A percentile compares a stretch with the other conserved stretches of the same genome.
Evolutionary conservation across 108 stramenopile species (phyloP).

Genomic region (Cyclotella choctawhatcheeana): DNA sequence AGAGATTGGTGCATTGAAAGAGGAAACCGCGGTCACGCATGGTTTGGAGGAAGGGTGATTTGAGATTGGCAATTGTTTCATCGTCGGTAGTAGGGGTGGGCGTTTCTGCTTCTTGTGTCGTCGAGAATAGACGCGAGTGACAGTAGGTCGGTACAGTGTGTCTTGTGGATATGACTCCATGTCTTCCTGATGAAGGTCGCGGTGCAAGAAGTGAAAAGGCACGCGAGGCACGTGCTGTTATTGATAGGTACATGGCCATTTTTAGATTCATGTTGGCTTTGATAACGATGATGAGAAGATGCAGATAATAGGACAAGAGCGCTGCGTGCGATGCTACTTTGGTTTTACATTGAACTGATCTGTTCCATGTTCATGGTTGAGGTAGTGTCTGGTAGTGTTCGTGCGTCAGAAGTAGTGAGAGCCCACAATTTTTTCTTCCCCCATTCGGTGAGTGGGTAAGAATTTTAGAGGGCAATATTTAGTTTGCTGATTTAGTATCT

Average conservation of each 20-base stretch:
- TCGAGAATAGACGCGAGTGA: slow-evolving; percentile 6
- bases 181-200: not conserved
- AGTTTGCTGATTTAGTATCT: too few relatives aligned
- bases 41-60: slow-evolving; percentile 76
- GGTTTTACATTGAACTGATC: too few relatives aligned
- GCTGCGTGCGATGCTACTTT: too few relatives aligned
- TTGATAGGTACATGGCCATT: slow-evolving; percentile 31
- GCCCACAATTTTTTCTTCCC: too few relatives aligned
- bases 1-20: slow-evolving; percentile 84
- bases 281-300: not conserved
- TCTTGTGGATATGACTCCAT: not conserved
- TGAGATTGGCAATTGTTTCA: slow-evolving; percentile 61
- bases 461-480: too few relatives aligned
- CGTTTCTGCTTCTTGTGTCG: not conserved
- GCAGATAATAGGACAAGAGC: too few relatives aligned
- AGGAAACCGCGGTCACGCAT: slow-evolving; percentile 90
- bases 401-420: too few relatives aligned
- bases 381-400: too few relatives aligned
- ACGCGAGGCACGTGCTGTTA: slow-evolving; percentile 1
- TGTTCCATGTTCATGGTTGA: too few relatives aligned
- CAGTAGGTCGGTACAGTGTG: not conserved
- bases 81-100: not conserved
- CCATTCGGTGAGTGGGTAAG: too few relatives aligned
- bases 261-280: slow-evolving; percentile 31
- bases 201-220: not conserved